Conservation (phyloP, 306 rosid genomes). For the Pyrus betulifolia region DNA sequence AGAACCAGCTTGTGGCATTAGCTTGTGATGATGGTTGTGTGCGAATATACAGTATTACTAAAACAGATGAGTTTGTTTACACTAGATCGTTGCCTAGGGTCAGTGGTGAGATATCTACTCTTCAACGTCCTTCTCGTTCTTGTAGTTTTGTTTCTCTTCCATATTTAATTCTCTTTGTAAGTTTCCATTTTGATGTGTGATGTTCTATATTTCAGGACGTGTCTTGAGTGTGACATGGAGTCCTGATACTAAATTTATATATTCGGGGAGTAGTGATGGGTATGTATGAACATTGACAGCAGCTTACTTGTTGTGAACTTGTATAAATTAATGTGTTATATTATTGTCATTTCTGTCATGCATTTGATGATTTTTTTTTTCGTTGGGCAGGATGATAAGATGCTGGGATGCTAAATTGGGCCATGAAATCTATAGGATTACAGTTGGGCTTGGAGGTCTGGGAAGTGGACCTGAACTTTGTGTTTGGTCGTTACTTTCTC, state of each 20-base stretch:
- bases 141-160: background rate
- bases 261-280: conserved; percentile 94
- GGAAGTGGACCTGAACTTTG: conserved; percentile 71
- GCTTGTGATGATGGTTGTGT: conserved; percentile 76
- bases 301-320: background rate
- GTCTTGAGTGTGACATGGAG: conserved; percentile 89
- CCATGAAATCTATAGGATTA: conserved; percentile 70
- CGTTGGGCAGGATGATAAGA: conserved; percentile 50
- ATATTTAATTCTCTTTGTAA: background rate
- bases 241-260: conserved; percentile 56
- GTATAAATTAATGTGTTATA: background rate
- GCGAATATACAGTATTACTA: conserved; percentile 50
- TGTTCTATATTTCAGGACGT: conserved; percentile 48
- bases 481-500: conserved; percentile 72
- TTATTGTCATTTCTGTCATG: background rate
- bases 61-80: conserved; percentile 52
- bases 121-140: background rate
- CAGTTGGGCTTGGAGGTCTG: conserved; percentile 81
- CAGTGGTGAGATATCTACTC: conserved; percentile 57
- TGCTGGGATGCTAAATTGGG: conserved; percentile 69
- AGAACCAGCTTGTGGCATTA: conserved; percentile 50
- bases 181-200: background rate
- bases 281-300: conserved; percentile 27
- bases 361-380: background rate
- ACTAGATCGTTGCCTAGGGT: conserved; percentile 69